Conservation (phyloP, 345 rosid genomes). For the Kandelia obovata region DNA sequence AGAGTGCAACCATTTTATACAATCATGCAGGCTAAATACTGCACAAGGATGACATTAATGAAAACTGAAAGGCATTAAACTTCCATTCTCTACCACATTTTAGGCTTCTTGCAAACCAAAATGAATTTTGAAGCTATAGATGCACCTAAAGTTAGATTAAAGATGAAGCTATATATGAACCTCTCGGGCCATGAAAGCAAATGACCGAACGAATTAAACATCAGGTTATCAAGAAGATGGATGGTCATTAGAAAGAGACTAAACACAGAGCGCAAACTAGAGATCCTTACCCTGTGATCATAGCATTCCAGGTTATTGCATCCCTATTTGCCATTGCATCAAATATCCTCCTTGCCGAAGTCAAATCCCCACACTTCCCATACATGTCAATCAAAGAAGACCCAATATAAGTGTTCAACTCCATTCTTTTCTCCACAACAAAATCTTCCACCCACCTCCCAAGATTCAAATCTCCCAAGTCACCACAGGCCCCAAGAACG, state of each 20-base stretch:
- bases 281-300: slow-evolving; percentile 63
- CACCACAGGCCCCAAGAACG: slow-evolving; percentile 64
- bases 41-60: too few species aligned
- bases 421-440: slow-evolving; percentile 41
- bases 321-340: slow-evolving; percentile 59
- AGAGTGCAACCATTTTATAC: too few species aligned
- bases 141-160: neutral
- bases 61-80: too few species aligned
- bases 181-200: neutral
- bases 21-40: too few species aligned
- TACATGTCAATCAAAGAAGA: slow-evolving; percentile 77
- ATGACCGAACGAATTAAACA: neutral
- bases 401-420: slow-evolving; percentile 48
- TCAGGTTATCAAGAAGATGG: neutral
- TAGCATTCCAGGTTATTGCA: slow-evolving; percentile 77
- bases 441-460: slow-evolving; percentile 63
- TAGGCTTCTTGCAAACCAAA: too few species aligned
- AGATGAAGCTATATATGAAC: neutral
- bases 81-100: too few species aligned
- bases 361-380: slow-evolving; percentile 76
- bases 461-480: slow-evolving; percentile 59
- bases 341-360: slow-evolving; percentile 62
- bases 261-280: neutral
- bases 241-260: neutral
- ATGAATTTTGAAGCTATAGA: neutral